Evolutionary conservation across 495 filamentous ascomycete genomes (phyloP).

Genomic region (Trypethelium eluteriae): DNA sequence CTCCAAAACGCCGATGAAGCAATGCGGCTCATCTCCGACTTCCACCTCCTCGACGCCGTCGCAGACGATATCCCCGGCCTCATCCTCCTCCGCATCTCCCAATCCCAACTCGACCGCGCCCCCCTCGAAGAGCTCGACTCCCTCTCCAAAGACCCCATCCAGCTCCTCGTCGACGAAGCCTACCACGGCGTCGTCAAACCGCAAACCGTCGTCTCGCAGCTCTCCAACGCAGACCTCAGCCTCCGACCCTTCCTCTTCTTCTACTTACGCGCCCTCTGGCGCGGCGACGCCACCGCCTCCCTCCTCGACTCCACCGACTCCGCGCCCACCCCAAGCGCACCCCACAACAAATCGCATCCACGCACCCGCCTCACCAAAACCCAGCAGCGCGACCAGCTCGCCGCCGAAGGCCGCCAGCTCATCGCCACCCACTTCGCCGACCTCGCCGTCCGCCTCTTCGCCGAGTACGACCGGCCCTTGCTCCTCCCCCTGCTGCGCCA

Average conservation of each 20-base stretch:
- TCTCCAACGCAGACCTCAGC: conserved; percentile 41
- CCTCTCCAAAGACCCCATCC: conserved; percentile 69
- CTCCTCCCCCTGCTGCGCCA: conserved; percentile 81
- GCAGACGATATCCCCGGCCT: conserved; percentile 83
- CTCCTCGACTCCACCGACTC: conserved; percentile 28
- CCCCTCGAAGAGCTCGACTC: conserved; percentile 64
- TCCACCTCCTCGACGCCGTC: conserved; percentile 76
- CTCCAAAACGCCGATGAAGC: conserved; percentile 86
- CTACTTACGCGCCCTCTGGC: conserved; percentile 82
- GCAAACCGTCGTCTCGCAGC: conserved; percentile 65
- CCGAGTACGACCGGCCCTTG: conserved; percentile 66
- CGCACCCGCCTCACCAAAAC: conserved; percentile 28
- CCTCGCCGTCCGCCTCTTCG: conserved; percentile 75
- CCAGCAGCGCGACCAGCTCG: conserved; percentile 20
- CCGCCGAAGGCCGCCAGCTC: conserved; percentile 61
- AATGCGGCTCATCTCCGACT: conserved; percentile 74
- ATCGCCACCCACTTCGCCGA: conserved; percentile 74
- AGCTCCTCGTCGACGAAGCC: conserved; percentile 81
- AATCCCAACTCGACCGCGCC: conserved; percentile 59
- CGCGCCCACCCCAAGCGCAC: conserved; percentile 25
- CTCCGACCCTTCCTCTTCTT: conserved; percentile 71
- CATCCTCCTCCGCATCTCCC: conserved; percentile 74
- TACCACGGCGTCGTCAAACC: conserved; percentile 79
- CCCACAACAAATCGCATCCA: neutral
- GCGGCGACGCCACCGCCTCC: conserved; percentile 47